Percentiles rank a stretch among this genome's conserved stretches.
These are phyloP conservation scores for Ricinus communis DNA, from an alignment of 345 rosid species.

Conservation along the genomic window DNA sequence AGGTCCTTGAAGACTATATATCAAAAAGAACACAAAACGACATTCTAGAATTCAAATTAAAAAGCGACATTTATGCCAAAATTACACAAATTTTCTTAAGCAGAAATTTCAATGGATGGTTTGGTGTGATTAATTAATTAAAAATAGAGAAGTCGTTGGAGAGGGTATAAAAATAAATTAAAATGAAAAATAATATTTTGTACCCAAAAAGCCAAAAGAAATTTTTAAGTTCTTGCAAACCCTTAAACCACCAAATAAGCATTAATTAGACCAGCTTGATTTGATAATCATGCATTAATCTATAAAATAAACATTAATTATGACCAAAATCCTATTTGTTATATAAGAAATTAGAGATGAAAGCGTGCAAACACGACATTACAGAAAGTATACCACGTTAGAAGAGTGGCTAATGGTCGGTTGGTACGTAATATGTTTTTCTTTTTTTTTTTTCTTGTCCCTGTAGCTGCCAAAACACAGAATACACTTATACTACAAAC, in stretches of 20 bases:
- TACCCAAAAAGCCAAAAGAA: background rate
- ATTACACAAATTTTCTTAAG: background rate
- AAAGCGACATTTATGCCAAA: constrained; percentile 12
- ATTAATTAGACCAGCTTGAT: background rate
- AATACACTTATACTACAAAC: background rate
- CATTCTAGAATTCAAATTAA: constrained; percentile 4
- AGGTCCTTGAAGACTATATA: background rate
- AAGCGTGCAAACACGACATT: constrained; percentile 87
- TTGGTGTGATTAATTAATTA: constrained; percentile 3
- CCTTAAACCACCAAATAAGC: background rate
- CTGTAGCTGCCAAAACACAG: constrained; percentile 4
- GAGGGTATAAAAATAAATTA: background rate
- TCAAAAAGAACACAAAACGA: background rate
- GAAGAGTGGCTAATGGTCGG: constrained; percentile 54
- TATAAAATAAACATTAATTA: background rate
- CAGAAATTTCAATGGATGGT: constrained; percentile 20
- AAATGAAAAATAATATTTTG: too few species aligned
- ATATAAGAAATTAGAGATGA: background rate
- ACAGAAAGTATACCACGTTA: constrained; percentile 59
- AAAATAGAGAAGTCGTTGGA: constrained; percentile 4
- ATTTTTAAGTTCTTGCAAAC: background rate
- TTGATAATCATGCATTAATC: background rate
- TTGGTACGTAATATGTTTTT: constrained; percentile 39
- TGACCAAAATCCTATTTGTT: background rate
- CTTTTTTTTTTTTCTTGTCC: constrained; percentile 4